These are phyloP conservation scores for Wickerhamomyces pijperi DNA, from an alignment of 805 yeast species.

Conservation along the genomic window DNA sequence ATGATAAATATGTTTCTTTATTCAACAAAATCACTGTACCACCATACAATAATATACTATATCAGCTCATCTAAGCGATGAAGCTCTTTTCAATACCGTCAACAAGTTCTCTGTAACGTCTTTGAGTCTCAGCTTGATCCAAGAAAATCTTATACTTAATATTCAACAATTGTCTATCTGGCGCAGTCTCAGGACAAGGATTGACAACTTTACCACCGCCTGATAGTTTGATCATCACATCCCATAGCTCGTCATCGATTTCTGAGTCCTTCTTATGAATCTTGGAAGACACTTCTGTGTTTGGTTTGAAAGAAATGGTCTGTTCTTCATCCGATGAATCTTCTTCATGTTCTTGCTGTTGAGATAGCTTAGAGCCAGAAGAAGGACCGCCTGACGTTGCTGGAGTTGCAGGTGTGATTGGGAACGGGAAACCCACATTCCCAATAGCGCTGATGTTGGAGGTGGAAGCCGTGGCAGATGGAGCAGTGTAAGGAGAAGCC, in stretches of 20 bases:
- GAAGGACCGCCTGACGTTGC: conserved; percentile 4
- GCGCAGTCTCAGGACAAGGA: conserved; percentile 47
- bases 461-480: conserved; percentile 63
- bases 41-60: too few relatives aligned
- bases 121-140: conserved; percentile 80
- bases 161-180: conserved; percentile 60
- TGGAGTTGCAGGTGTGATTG: conserved; percentile 28
- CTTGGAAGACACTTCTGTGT: conserved; percentile 34
- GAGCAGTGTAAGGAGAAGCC: conserved; percentile 71
- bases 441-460: conserved; percentile 33
- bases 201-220: conserved; percentile 72
- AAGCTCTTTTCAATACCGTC: conserved; percentile 28
- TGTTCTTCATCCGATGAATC: conserved; percentile 37
- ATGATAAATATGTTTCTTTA: too few relatives aligned
- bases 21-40: too few relatives aligned
- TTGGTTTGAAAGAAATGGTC: conserved; percentile 50
- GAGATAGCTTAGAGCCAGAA: conserved; percentile 16
- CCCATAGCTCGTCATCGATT: conserved; percentile 64
- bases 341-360: conserved; percentile 24
- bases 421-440: conserved; percentile 24
- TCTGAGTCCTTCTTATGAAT: conserved; percentile 16
- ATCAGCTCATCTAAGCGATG: too few relatives aligned
- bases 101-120: conserved; percentile 61
- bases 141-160: conserved; percentile 79
- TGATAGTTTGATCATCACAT: conserved; percentile 72